These are phyloP conservation scores for Pythium grandisporangium DNA, from an alignment of 352 stramenopile genomes.

Conservation along the genomic window DNA sequence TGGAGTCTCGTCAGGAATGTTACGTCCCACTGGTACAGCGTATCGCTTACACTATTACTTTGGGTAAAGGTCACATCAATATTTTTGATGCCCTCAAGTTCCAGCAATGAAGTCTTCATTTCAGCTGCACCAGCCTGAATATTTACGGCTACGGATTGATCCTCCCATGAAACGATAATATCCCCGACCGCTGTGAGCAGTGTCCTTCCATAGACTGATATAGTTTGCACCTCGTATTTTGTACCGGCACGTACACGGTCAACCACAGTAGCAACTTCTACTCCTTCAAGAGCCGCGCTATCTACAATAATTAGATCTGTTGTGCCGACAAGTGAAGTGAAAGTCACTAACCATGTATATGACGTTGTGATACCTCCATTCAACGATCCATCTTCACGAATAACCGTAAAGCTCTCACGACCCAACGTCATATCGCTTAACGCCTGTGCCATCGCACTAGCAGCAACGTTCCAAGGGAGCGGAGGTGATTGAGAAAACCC, in stretches of 20 bases:
- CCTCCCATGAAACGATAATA: background rate
- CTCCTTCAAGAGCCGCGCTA: too few relatives aligned
- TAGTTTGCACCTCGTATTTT: too few relatives aligned
- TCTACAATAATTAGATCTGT: slow-evolving; percentile 5
- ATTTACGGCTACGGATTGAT: background rate
- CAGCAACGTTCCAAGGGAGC: slow-evolving; percentile 6
- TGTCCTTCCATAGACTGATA: background rate
- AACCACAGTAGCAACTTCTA: background rate
- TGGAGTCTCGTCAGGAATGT: slow-evolving; percentile 6
- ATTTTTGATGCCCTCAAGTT: background rate
- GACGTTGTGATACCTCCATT: background rate
- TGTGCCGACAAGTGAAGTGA: slow-evolving; percentile 4
- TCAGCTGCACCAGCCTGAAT: slow-evolving; percentile 5
- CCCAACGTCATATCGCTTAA: slow-evolving; percentile 7
- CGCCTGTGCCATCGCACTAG: slow-evolving; percentile 1
- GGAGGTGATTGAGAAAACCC: slow-evolving; percentile 8
- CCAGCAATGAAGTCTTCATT: slow-evolving; percentile 6
- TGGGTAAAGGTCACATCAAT: slow-evolving; percentile 4
- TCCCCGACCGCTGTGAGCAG: background rate
- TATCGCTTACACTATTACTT: background rate
- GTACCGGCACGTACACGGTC: background rate
- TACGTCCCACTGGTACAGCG: slow-evolving; percentile 13
- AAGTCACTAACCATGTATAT: slow-evolving; percentile 12
- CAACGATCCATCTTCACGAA: background rate
- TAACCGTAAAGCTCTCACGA: slow-evolving; percentile 7